A percentile compares a stretch with the other conserved stretches of the same genome.
These are phyloP conservation scores for Chrysochromulina tobinii DNA, from an alignment of 78 protist species.

Conservation along the genomic window DNA sequence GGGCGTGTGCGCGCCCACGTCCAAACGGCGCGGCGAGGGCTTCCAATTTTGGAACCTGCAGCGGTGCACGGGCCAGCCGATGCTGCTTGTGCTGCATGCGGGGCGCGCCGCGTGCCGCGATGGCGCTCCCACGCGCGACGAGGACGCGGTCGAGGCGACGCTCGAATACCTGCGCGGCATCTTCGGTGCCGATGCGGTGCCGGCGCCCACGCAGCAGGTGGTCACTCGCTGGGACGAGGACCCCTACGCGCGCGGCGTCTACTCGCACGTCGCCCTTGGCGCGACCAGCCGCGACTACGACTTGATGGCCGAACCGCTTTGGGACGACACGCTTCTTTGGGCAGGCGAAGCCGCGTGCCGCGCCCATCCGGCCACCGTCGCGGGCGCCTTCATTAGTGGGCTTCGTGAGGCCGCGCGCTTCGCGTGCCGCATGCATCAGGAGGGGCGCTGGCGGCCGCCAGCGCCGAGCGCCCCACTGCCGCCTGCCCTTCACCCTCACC, in stretches of 20 bases:
- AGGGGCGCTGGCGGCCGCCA: too few species aligned
- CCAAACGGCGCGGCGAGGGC: constrained; percentile 6
- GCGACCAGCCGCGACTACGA: background rate
- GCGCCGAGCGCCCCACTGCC: too few species aligned
- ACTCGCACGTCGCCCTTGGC: constrained; percentile 12
- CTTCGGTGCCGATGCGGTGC: background rate
- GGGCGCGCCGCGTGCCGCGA: background rate
- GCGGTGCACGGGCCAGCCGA: background rate
- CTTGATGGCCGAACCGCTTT: background rate
- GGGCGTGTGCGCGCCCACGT: background rate
- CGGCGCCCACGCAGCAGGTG: background rate
- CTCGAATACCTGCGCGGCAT: background rate
- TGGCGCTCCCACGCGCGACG: background rate
- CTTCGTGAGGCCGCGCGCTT: constrained; percentile 7
- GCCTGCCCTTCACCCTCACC: too few species aligned
- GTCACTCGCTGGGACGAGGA: constrained; percentile 38
- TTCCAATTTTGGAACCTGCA: background rate
- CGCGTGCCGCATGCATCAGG: background rate
- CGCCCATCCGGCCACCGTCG: constrained; percentile 32
- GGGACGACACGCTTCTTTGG: background rate
- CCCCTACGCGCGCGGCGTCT: background rate
- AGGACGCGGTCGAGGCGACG: background rate
- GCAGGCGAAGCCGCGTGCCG: constrained; percentile 21
- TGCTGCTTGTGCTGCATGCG: background rate
- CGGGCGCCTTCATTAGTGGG: constrained; percentile 8